Evolutionary conservation across 805 yeast genomes (phyloP).

Genomic region (Tetrapisispora namnaoensis): DNA sequence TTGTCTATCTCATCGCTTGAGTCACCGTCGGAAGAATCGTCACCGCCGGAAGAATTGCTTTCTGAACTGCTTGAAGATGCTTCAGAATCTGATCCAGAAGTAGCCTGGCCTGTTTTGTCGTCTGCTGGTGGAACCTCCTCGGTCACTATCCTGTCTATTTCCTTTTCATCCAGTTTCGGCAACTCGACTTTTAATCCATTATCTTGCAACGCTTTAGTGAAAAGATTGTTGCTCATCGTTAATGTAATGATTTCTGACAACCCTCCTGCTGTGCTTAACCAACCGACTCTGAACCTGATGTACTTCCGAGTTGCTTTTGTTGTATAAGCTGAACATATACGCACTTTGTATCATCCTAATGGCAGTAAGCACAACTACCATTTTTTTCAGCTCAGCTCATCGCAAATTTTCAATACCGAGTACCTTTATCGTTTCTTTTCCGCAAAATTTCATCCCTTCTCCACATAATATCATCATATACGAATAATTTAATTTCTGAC

Average conservation of each 20-base stretch:
- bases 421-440: background rate
- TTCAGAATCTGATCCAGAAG: constrained; percentile 7
- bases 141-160: constrained; percentile 7
- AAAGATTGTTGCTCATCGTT: constrained; percentile 14
- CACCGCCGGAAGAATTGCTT: constrained; percentile 8
- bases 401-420: background rate
- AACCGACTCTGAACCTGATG: too few relatives aligned
- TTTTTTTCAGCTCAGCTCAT: background rate
- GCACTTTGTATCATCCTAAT: too few relatives aligned
- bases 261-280: too few relatives aligned
- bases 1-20: constrained; percentile 12
- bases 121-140: background rate
- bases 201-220: constrained; percentile 16
- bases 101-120: background rate
- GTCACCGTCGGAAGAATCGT: constrained; percentile 6
- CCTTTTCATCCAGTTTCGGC: constrained; percentile 9
- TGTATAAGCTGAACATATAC: too few relatives aligned
- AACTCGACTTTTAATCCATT: constrained; percentile 5
- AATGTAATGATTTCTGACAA: too few relatives aligned
- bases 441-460: background rate
- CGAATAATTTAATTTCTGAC: too few relatives aligned
- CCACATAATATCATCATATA: too few relatives aligned
- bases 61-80: constrained; percentile 1
- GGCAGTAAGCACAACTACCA: too few relatives aligned
- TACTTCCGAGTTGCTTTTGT: too few relatives aligned